phyloP scores from a whole-genome alignment of 257 asterid genomes.

The Anisodus tanguticus region DNA sequence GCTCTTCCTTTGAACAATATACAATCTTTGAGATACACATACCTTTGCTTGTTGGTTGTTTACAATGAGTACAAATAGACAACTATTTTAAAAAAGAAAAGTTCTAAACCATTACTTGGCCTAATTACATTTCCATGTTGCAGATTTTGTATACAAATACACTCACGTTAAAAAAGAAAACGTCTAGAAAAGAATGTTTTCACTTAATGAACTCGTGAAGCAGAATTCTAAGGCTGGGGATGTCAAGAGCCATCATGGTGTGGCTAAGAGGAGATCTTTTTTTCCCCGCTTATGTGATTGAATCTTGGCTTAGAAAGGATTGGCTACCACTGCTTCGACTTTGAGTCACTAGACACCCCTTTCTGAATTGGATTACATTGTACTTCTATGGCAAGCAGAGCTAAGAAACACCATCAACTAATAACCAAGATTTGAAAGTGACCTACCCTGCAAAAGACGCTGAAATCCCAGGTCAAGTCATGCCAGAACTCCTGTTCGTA shows the following conservation, averaged over 20 bases:
- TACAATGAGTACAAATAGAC: background rate
- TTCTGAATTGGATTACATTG: conserved; percentile 1
- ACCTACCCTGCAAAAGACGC: background rate
- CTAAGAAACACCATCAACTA: conserved; percentile 20
- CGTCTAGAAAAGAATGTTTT: background rate
- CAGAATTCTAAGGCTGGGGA: background rate
- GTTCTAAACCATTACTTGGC: background rate
- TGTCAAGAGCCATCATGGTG: background rate
- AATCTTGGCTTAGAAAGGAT: background rate
- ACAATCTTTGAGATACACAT: background rate
- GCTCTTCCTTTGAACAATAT: background rate
- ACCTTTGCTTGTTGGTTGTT: background rate
- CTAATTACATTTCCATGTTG: conserved; percentile 5
- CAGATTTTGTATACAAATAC: background rate
- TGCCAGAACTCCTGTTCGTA: conserved; percentile 68
- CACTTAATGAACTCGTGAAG: background rate
- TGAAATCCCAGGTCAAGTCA: conserved; percentile 41
- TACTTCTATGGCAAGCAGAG: background rate
- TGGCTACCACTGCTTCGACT: background rate
- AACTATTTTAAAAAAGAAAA: background rate
- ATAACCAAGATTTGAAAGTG: conserved; percentile 4
- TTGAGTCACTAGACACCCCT: background rate
- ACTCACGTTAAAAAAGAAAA: background rate
- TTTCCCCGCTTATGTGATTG: background rate
- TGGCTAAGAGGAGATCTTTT: background rate